Evolutionary conservation across 306 rosid genomes (phyloP), one percentile per base, ranked within the genome.

Genomic region (Sicyos edulis): DNA sequence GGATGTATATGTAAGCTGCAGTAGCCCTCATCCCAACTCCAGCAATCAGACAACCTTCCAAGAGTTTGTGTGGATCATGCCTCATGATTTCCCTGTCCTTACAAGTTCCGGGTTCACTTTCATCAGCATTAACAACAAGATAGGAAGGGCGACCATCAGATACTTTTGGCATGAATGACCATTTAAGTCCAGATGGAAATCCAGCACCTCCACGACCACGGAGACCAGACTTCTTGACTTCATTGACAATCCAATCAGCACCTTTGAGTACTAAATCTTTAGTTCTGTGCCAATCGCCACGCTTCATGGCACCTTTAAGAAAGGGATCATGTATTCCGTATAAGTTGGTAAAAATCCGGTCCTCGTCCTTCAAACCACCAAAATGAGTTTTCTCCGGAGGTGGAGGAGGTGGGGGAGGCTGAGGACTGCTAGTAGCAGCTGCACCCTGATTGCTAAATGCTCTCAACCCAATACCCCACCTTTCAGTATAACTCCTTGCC

Each of bases 141-240:
- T 95, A 95, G 21, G 99, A 95, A 60, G 97, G 99, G 63, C 97
- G 99, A n/a, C 97, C 99, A 70, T 95, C 96, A 26, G 99, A 95
- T 62, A 83, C 89, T 83, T 95, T 95, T 26, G 99, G 99, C 99
- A 95, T 95, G 78, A 95, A 95, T 60, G 99, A 95, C 99, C 99
- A 95, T 79, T 95, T 95, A 49, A 95, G 97, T 26, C 99, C 97
- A 52, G 99, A 95, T 62, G 97, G 97, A 74, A 95, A 95, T 73
- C 99, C 99, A 64, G 99, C 99, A 81, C 97, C 99, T 55, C 97
- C 96, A 80, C 99, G 97, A 13, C 99, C 97, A 54, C 97, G 97
- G 58, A 91, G 97, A 68, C 97, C 99, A 57, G 99, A 95, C 82
- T 91, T 95, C 83, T 95, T 95, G 75, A 95, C 77, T 76, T 95